A percentile compares a stretch with the other conserved stretches of the same genome.
Conservation (phyloP, 768 basidiomycete species). For the Trametes cinnabarina region DNA sequence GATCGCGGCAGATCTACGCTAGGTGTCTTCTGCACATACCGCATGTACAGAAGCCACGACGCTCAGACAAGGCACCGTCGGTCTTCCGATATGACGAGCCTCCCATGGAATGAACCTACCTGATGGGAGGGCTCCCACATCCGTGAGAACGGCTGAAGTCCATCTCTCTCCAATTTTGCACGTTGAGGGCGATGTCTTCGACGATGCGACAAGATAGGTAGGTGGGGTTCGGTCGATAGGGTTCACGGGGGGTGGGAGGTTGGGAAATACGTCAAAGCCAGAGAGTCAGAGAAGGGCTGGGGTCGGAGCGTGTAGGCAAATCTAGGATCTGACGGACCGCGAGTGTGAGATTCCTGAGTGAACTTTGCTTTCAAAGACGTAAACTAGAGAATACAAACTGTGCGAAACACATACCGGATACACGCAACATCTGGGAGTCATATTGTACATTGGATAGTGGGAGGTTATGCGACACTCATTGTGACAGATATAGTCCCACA, state of each 20-base stretch:
- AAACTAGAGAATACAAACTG: not conserved
- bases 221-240: not conserved
- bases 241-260: not conserved
- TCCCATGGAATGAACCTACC: not conserved
- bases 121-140: conserved; percentile 17
- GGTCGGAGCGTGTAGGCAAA: not conserved
- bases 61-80: conserved; percentile 2
- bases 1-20: not conserved
- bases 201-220: conserved; percentile 7
- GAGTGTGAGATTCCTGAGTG: not conserved
- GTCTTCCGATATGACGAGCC: conserved; percentile 1
- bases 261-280: not conserved
- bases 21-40: conserved; percentile 1
- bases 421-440: not conserved
- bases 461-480: not conserved
- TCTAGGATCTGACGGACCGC: not conserved
- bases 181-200: not conserved
- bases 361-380: conserved; percentile 1
- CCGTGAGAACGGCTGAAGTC: conserved; percentile 7
- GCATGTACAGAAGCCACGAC: not conserved
- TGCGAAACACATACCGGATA: conserved; percentile 11
- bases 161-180: not conserved
- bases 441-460: not conserved
- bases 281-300: not conserved
- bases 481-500: not conserved